These are phyloP conservation scores for Phytopythium oedochilum DNA, from an alignment of 352 stramenopile genomes.

Conservation along the genomic window DNA sequence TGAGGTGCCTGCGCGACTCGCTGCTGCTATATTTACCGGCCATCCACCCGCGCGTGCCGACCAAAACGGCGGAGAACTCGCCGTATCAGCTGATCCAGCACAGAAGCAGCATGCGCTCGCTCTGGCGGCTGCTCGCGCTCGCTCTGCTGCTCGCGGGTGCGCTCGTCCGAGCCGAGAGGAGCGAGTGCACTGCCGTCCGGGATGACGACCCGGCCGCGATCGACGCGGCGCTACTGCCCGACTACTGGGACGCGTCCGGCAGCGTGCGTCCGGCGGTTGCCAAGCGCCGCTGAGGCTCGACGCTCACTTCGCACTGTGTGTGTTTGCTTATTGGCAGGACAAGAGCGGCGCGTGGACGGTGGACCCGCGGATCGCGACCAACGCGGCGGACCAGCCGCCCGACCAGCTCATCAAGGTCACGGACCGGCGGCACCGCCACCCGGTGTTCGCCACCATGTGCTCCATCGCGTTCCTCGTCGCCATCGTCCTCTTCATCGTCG, in stretches of 20 bases:
- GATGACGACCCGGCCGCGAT: constrained; percentile 14
- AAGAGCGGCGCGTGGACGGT: constrained; percentile 4
- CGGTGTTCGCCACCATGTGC: constrained; percentile 65
- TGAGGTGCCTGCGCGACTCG: too few species aligned
- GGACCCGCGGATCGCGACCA: constrained; percentile 32
- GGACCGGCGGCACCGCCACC: constrained; percentile 57
- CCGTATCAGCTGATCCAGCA: too few species aligned
- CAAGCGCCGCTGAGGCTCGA: neutral
- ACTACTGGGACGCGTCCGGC: constrained; percentile 42
- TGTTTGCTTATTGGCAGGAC: neutral
- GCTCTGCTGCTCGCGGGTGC: too few species aligned
- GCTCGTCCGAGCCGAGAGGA: too few species aligned
- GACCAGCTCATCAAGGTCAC: constrained; percentile 79
- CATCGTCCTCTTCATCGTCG: constrained; percentile 60
- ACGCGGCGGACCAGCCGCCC: constrained; percentile 37
- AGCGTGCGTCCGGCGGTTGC: neutral
- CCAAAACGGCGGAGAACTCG: too few species aligned
- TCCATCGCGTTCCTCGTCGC: constrained; percentile 60
- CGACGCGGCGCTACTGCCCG: constrained; percentile 36
- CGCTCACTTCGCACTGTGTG: neutral
- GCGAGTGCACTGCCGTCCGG: neutral
- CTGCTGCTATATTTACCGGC: too few species aligned
- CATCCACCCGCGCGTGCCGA: too few species aligned
- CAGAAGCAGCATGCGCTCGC: neutral
- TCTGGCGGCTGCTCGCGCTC: neutral